Evolutionary conservation across 805 yeast genomes (phyloP), one percentile per base, ranked within the genome.

Genomic region (Zygosaccharomyces kombuchaensis): DNA sequence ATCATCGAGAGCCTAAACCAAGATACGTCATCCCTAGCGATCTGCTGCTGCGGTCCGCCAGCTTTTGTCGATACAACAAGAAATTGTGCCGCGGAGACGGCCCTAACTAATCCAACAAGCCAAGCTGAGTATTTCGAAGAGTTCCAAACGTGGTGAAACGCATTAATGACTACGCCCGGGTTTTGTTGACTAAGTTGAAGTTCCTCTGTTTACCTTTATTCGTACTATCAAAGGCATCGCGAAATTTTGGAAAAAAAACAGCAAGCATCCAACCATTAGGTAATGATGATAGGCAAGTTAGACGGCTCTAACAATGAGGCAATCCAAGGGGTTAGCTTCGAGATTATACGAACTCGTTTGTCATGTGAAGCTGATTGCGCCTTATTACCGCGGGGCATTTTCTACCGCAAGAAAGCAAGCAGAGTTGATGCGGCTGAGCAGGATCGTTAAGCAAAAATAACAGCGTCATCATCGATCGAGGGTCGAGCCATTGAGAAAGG

Each of bases 41-140:
- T 82, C 17, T 67, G 81, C 36, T 66, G 77, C 10, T 83, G 89
- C 66, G 88, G 88, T 3, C 84, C 82, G 39, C 78, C 79, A 21
- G 45, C 57, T 7, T 72, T 81, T 74, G 81, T 73, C 48, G 90
- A 82, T 58, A 70, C 65, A 2, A 53, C 79, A n/a, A 71, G 90
- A 57, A 60, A 67, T 35, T 57, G 70, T 4, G 74, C 79, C 6
- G 71, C 76, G 1, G 48, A 66, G 38, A 58, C 73, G 4, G 44
- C 54, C 50, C 55, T 77, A 41, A 64, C 69, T 27, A 50, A 63
- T 23, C 64, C 67, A 43, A 60, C 71, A 12, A 36, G 23, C 40
- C 12, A 19, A 36, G 75, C 85, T 14, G 90, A 83, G 50, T 81
- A 81, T 56, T 81, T 72, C 58, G 95, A 87, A 60, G 90, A 84